These are phyloP conservation scores for Fusarium chlamydosporum DNA, from an alignment of 2,329 filamentous ascomycete genomes.

Conservation along the genomic window DNA sequence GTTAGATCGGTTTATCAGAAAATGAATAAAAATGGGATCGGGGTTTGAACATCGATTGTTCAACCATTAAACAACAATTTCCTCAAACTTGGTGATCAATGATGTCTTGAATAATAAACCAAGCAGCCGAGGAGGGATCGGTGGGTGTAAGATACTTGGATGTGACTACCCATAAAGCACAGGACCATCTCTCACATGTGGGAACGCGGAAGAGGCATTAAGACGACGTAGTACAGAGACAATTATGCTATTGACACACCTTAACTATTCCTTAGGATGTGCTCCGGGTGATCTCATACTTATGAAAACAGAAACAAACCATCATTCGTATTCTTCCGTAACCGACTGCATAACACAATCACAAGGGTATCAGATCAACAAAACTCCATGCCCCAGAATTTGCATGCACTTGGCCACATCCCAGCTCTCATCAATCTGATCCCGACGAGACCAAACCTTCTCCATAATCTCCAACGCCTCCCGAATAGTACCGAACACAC, in stretches of 20 bases:
- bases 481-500: constrained; percentile 62
- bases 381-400: constrained; percentile 57
- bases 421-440: constrained; percentile 60
- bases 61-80: constrained; percentile 5
- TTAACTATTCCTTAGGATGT: background rate
- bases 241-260: background rate
- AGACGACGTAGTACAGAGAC: too few relatives aligned
- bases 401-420: constrained; percentile 61
- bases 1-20: constrained; percentile 46
- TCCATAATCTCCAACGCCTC: constrained; percentile 63
- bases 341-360: background rate
- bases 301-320: background rate
- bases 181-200: too few relatives aligned
- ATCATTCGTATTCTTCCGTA: background rate
- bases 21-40: constrained; percentile 40
- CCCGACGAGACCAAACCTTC: constrained; percentile 60
- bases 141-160: background rate
- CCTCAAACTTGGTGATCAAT: background rate
- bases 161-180: too few relatives aligned
- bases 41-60: constrained; percentile 28
- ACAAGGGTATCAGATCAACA: constrained; percentile 56
- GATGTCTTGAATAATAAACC: too few relatives aligned
- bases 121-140: background rate
- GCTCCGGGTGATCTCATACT: background rate
- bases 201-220: too few relatives aligned